Percentiles rank a stretch among this genome's conserved stretches.
Conservation (phyloP, 1,284 basidiomycete genomes). For the Leccinum fallax region DNA sequence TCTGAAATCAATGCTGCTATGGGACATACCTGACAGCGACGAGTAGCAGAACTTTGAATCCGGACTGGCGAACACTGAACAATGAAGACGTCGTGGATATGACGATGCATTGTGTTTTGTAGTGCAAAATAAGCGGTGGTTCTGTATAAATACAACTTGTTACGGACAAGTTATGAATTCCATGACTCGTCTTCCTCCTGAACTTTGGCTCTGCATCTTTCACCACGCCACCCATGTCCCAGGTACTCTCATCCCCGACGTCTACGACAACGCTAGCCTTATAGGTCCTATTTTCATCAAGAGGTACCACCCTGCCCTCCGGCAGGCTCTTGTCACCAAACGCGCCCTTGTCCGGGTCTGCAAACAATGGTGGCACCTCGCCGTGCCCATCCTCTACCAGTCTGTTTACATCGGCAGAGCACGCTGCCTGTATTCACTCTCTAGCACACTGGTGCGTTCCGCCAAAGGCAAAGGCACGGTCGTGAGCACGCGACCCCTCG, state of each 20-base stretch:
- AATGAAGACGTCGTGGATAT: too few relatives aligned
- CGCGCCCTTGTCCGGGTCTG: slow-evolving; percentile 41
- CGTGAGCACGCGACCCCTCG: slow-evolving; percentile 21
- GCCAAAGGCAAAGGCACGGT: slow-evolving; percentile 9
- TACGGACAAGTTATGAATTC: too few relatives aligned
- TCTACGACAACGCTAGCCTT: background rate
- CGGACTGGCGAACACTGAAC: too few relatives aligned
- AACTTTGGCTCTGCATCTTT: background rate
- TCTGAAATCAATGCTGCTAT: too few relatives aligned
- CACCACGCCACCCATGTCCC: background rate
- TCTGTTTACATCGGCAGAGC: slow-evolving; percentile 4
- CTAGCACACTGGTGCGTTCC: slow-evolving; percentile 21
- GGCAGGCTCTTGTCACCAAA: slow-evolving; percentile 42
- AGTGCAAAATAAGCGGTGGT: too few relatives aligned
- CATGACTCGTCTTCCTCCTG: background rate
- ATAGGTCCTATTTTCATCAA: background rate
- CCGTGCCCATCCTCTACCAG: slow-evolving; percentile 9
- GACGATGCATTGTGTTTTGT: too few relatives aligned
- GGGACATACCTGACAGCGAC: too few relatives aligned
- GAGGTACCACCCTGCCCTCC: slow-evolving; percentile 42
- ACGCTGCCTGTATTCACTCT: slow-evolving; percentile 1
- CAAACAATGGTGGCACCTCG: slow-evolving; percentile 40
- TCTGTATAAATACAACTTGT: too few relatives aligned
- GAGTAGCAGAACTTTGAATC: too few relatives aligned
- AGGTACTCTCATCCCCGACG: background rate